Percentiles rank a stretch among this genome's conserved stretches.
phyloP scores from a whole-genome alignment of 768 basidiomycete species.

The Hebeloma cylindrosporum region DNA sequence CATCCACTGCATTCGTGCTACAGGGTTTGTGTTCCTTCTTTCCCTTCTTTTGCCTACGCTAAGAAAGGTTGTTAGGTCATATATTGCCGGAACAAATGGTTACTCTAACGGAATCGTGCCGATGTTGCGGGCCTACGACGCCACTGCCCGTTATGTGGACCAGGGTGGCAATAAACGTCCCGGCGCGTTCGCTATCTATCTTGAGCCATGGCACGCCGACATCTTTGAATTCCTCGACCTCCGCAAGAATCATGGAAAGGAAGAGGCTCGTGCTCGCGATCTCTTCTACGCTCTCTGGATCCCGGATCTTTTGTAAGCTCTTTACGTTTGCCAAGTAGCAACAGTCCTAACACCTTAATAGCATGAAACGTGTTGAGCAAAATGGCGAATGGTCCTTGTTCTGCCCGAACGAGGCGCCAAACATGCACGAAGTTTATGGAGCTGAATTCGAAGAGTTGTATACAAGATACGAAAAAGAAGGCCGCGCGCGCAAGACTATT shows the following conservation, averaged over 20 bases:
- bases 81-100: conserved; percentile 98
- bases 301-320: conserved; percentile 85
- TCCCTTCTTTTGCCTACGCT: background rate
- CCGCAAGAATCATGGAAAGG: conserved; percentile 98
- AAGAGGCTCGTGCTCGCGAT: conserved; percentile 94
- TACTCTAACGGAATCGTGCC: conserved; percentile 99
- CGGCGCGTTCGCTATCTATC: conserved; percentile 96
- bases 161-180: conserved; percentile 99
- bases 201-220: conserved; percentile 99
- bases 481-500: conserved; percentile 78
- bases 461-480: conserved; percentile 86
- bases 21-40: conserved; percentile 55
- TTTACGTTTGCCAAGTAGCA: background rate
- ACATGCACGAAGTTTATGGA: conserved; percentile 83
- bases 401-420: conserved; percentile 96
- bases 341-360: conserved; percentile 26
- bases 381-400: conserved; percentile 93
- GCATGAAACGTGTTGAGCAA: conserved; percentile 95
- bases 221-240: conserved; percentile 97
- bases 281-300: conserved; percentile 99
- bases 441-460: conserved; percentile 88
- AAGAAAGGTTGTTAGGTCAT: conserved; percentile 58
- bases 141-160: conserved; percentile 97
- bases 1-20: conserved; percentile 96
- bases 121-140: conserved; percentile 97